Conservation (phyloP, 257 asterid genomes). For the Jasminum sambac region DNA sequence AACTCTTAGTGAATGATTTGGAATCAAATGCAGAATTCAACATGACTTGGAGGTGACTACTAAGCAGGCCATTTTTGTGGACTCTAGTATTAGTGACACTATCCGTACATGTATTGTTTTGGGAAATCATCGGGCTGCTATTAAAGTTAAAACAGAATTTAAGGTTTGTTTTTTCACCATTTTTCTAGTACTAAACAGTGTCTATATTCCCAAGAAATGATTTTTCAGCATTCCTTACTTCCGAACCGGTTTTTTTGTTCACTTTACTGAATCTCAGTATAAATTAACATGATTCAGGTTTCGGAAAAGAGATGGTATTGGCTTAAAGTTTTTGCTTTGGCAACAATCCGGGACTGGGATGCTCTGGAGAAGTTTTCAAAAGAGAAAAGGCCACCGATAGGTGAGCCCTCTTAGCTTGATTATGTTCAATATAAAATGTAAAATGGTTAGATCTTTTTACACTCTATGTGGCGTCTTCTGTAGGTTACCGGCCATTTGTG, state of each 20-base stretch:
- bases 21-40: slow-evolving; percentile 60
- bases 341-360: slow-evolving; percentile 91
- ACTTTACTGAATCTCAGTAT: background rate
- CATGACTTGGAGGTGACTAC: slow-evolving; percentile 80
- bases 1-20: slow-evolving; percentile 23
- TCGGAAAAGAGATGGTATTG: slow-evolving; percentile 98
- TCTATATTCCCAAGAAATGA: background rate
- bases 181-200: slow-evolving; percentile 13
- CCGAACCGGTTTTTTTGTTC: background rate
- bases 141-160: slow-evolving; percentile 74
- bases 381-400: slow-evolving; percentile 92
- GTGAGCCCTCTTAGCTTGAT: slow-evolving; percentile 36
- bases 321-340: slow-evolving; percentile 95
- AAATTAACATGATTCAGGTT: slow-evolving; percentile 54
- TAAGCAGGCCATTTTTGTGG: slow-evolving; percentile 90
- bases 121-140: slow-evolving; percentile 86
- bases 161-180: slow-evolving; percentile 53
- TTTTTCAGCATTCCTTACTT: slow-evolving; percentile 10
- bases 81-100: slow-evolving; percentile 94
- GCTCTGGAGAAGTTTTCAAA: slow-evolving; percentile 84
- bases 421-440: background rate
- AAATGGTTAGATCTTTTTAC: slow-evolving; percentile 9
- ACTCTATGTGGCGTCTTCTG: slow-evolving; percentile 17
- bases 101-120: slow-evolving; percentile 91
- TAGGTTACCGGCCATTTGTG: slow-evolving; percentile 95